Evolutionary conservation across 2,329 filamentous ascomycete genomes (phyloP), one percentile per base, ranked within the genome.

Genomic region (Colletotrichum spinosum): DNA sequence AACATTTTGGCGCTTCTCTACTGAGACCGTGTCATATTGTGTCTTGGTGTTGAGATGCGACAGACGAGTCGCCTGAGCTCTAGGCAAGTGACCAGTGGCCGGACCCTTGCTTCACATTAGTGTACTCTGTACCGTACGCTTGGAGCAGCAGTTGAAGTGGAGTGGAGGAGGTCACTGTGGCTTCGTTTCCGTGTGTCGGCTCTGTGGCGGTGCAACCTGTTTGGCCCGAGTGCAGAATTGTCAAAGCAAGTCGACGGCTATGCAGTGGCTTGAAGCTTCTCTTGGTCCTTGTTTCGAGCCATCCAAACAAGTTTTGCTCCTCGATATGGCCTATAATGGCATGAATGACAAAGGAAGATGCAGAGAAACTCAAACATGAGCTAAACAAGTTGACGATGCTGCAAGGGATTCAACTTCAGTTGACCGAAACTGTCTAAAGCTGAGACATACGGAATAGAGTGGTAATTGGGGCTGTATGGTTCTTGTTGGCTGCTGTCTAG

Each of bases 1-100:
- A 89, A 90, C 88, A 90, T 90, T 69, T 73, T 80, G 74, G 72
- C 70, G 71, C 64, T 62, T 53, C 41, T 66, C 53, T 66, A 66
- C 53, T 63, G 65, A 70, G 48, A 54, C 51, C 54, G 37, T 51
- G 48, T 63, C 63, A 66, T 66, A 38, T 46, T 66, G 63, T 63
- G 63, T 63, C 42, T 57, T 63, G 37, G 49, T 49, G 63, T 63
- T 63, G 59, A 63, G 49, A 54, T 66, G 58, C 63, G 63, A 41
- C 63, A 63, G 63, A 55, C 59, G 48, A 57, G 63, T 66, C 48
- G 63, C 58, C 59, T 63, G 63, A 63, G 58, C 63, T 63, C 53
- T 52, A 53, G 49, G 53, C 63, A 63, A 66, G 63, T 63, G 63
- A 66, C 63, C 63, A 56, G 63, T 66, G 59, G 63, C 63, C 63